phyloP scores from a whole-genome alignment of 2,329 filamentous ascomycete genomes.

The Beauveria caledonica region DNA sequence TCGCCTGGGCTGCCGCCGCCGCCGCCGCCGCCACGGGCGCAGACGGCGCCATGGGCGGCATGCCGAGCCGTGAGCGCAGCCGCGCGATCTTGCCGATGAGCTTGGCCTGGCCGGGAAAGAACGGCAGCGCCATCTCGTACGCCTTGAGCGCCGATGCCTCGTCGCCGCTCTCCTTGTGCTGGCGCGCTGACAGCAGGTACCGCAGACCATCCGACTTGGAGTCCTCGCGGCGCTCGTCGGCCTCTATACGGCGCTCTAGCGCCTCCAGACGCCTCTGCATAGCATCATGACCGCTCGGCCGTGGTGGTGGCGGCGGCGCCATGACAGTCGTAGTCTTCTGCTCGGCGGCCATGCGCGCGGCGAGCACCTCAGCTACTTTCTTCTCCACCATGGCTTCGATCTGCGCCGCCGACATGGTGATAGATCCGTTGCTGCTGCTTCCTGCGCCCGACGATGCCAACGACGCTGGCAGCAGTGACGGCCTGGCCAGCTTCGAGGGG shows the following conservation, averaged over 20 bases:
- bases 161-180: slow-evolving; percentile 79
- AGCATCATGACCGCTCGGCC: slow-evolving; percentile 41
- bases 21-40: slow-evolving; percentile 1
- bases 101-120: slow-evolving; percentile 80
- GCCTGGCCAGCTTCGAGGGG: slow-evolving; percentile 40
- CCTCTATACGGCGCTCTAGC: slow-evolving; percentile 76
- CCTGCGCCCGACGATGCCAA: slow-evolving; percentile 6
- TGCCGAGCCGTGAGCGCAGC: slow-evolving; percentile 44
- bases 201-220: slow-evolving; percentile 73
- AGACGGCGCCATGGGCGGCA: slow-evolving; percentile 13
- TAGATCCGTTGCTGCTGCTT: slow-evolving; percentile 20
- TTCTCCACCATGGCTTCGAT: slow-evolving; percentile 91
- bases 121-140: slow-evolving; percentile 77
- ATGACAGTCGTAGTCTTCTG: slow-evolving; percentile 28
- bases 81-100: slow-evolving; percentile 61
- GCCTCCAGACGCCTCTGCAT: slow-evolving; percentile 75
- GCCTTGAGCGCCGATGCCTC: slow-evolving; percentile 70
- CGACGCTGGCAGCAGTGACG: slow-evolving; percentile 19
- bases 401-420: slow-evolving; percentile 57
- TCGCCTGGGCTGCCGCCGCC: not conserved
- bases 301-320: slow-evolving; percentile 33
- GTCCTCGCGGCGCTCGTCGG: slow-evolving; percentile 55
- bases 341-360: slow-evolving; percentile 53
- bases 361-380: slow-evolving; percentile 83
- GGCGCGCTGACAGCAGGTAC: slow-evolving; percentile 81